Evolutionary conservation across 2,329 filamentous ascomycete species (phyloP).

Genomic region (Pseudopyricularia cyperi): DNA sequence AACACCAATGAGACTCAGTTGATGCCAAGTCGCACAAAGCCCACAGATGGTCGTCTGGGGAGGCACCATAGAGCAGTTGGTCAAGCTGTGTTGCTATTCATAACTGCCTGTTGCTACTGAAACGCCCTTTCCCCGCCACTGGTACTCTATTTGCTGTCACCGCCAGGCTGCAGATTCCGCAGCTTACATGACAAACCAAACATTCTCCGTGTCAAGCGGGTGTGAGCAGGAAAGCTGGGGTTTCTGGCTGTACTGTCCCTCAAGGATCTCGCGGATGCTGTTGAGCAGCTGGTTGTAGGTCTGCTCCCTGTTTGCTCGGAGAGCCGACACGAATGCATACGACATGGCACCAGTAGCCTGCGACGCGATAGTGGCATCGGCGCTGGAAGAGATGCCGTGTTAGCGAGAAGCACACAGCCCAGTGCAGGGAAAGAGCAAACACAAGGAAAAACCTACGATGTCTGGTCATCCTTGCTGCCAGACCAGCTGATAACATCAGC

Average conservation of each 20-base stretch:
- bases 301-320: conserved; percentile 89
- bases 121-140: background rate
- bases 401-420: background rate
- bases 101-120: background rate
- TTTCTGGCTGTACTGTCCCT: conserved; percentile 83
- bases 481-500: conserved; percentile 98
- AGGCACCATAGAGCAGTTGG: background rate
- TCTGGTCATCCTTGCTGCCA: conserved; percentile 91
- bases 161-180: background rate
- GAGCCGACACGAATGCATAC: conserved; percentile 83
- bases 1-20: too few relatives aligned
- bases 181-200: background rate
- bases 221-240: conserved; percentile 95
- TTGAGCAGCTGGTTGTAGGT: conserved; percentile 94
- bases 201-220: conserved; percentile 58
- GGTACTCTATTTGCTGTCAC: background rate
- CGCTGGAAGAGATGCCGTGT: conserved; percentile 32
- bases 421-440: background rate
- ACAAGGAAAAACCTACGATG: conserved; percentile 46
- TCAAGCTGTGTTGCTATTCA: background rate
- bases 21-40: too few relatives aligned
- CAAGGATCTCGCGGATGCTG: conserved; percentile 81
- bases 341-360: conserved; percentile 97
- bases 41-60: background rate
- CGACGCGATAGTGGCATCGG: conserved; percentile 77